Evolutionary conservation across 116 monocot species (phyloP).

Genomic region (Iris pallida): DNA sequence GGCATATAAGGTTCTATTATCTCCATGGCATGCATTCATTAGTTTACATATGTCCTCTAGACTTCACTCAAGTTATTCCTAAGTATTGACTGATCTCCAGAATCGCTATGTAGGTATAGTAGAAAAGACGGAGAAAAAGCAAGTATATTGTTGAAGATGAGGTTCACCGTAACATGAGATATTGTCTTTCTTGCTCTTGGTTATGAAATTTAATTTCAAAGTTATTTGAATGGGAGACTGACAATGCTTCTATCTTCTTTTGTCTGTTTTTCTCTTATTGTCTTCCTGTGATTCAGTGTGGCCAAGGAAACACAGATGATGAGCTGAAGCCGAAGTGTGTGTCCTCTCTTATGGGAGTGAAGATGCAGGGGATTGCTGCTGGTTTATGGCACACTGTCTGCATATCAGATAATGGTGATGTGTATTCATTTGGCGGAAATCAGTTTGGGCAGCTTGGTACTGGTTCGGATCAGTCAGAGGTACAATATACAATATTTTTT

Average conservation of each 20-base stretch:
- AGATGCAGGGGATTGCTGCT: slow-evolving; percentile 67
- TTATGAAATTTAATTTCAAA: slow-evolving; percentile 9
- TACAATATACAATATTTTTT: slow-evolving; percentile 11
- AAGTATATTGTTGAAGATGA: slow-evolving; percentile 70
- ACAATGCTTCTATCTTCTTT: slow-evolving; percentile 19
- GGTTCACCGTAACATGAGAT: slow-evolving; percentile 42
- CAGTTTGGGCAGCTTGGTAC: slow-evolving; percentile 96
- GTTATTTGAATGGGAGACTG: slow-evolving; percentile 10
- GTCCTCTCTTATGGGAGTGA: slow-evolving; percentile 70
- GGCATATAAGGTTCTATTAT: slow-evolving; percentile 9
- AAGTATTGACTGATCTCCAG: slow-evolving; percentile 55
- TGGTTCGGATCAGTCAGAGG: slow-evolving; percentile 87
- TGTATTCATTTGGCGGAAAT: slow-evolving; percentile 98
- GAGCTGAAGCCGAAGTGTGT: slow-evolving; percentile 88
- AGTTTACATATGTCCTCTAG: background rate
- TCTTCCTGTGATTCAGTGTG: slow-evolving; percentile 60
- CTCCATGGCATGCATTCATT: slow-evolving; percentile 6
- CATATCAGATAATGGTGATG: slow-evolving; percentile 69
- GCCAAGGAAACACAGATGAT: slow-evolving; percentile 89
- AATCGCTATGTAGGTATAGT: slow-evolving; percentile 59
- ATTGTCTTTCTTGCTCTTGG: slow-evolving; percentile 20
- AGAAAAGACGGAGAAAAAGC: slow-evolving; percentile 69
- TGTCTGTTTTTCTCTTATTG: slow-evolving; percentile 14
- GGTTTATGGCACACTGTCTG: slow-evolving; percentile 97
- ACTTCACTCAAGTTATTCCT: slow-evolving; percentile 7